phyloP scores from a whole-genome alignment of 805 yeast genomes.

The Candida fluviatilis region DNA sequence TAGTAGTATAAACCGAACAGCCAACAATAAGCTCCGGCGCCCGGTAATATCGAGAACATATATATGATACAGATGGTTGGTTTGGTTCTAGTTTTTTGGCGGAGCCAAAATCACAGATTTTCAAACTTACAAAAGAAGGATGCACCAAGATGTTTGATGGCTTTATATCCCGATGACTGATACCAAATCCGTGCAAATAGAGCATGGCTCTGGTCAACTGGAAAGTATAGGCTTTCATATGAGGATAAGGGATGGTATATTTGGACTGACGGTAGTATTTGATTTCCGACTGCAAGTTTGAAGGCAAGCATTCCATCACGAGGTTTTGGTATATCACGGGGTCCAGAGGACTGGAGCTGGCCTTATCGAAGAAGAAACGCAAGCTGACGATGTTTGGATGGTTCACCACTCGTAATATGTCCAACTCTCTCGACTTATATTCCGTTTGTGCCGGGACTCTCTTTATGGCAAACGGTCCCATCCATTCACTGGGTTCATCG shows the following conservation, averaged over 20 bases:
- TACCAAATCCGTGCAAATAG: constrained; percentile 74
- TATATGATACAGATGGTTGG: constrained; percentile 90
- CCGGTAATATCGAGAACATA: constrained; percentile 92
- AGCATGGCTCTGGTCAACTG: constrained; percentile 83
- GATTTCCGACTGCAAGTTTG: constrained; percentile 71
- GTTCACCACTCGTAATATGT: constrained; percentile 65
- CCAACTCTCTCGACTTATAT: constrained; percentile 77
- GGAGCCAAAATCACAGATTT: constrained; percentile 83
- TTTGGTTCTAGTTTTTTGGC: constrained; percentile 75
- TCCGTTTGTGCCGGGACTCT: constrained; percentile 86
- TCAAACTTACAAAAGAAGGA: constrained; percentile 60
- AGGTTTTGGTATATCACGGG: constrained; percentile 70
- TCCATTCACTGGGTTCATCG: constrained; percentile 36
- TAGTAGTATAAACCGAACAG: constrained; percentile 78
- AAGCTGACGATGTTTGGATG: constrained; percentile 78
- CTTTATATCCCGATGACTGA: constrained; percentile 80
- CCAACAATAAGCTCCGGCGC: constrained; percentile 97
- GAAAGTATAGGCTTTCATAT: constrained; percentile 71
- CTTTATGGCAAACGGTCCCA: constrained; percentile 82
- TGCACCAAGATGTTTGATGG: constrained; percentile 80
- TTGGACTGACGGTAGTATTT: constrained; percentile 61
- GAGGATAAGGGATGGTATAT: constrained; percentile 63
- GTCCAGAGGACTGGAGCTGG: constrained; percentile 48
- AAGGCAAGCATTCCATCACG: constrained; percentile 87
- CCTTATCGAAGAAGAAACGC: constrained; percentile 67